phyloP scores from a whole-genome alignment of 2,329 filamentous ascomycete species.

The Verticillium nonalfalfae region DNA sequence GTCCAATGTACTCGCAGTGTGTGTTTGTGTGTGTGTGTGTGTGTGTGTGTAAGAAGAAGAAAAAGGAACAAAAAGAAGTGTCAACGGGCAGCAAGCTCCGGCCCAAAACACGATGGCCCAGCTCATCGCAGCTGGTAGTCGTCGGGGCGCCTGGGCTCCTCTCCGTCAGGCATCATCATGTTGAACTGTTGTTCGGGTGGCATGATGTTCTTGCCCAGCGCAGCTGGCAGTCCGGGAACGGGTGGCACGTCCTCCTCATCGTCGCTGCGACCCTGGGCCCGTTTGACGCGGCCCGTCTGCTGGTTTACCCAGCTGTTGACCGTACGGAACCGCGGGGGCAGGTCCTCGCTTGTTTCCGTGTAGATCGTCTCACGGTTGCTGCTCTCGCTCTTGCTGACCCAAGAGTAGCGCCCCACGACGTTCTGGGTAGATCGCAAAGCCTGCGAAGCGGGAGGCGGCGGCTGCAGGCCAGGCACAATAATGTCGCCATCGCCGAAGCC shows the following conservation, averaged over 20 bases:
- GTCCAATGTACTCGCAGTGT: background rate
- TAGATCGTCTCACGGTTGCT: constrained; percentile 42
- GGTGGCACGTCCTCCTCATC: constrained; percentile 27
- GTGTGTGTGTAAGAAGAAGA: too few relatives aligned
- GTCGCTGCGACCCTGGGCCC: constrained; percentile 32
- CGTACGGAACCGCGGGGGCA: constrained; percentile 48
- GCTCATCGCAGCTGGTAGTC: background rate
- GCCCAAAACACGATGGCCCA: too few relatives aligned
- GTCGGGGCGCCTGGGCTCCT: constrained; percentile 38
- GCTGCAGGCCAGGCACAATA: constrained; percentile 28
- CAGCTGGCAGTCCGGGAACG: constrained; percentile 26
- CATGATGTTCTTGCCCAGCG: constrained; percentile 24
- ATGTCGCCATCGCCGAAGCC: constrained; percentile 59
- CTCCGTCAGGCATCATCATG: constrained; percentile 45
- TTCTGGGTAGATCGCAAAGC: constrained; percentile 6
- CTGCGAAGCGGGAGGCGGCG: constrained; percentile 8
- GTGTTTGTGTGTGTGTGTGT: too few relatives aligned
- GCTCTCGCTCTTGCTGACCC: constrained; percentile 20
- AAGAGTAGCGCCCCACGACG: constrained; percentile 24
- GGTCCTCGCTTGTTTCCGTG: constrained; percentile 47
- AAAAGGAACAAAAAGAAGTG: background rate
- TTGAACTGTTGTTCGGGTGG: constrained; percentile 39
- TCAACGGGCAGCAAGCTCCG: background rate
- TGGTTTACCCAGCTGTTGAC: constrained; percentile 61
- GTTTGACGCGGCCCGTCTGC: constrained; percentile 48